Evolutionary conservation across 192 early-diverging fungal species (phyloP), one percentile per base, ranked within the genome.

Genomic region (Umbelopsis ramanniana): DNA sequence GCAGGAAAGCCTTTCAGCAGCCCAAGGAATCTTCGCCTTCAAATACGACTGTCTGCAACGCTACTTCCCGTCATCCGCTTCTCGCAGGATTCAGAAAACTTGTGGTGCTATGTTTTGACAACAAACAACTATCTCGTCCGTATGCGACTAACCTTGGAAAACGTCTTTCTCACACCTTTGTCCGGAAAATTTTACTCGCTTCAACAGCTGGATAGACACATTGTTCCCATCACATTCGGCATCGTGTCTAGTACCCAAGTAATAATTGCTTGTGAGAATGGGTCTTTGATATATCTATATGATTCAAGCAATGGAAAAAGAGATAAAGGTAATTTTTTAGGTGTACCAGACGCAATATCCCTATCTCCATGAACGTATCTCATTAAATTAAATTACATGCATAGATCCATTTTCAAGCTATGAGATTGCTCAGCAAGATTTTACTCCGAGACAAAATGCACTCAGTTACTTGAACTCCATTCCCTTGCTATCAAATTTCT

Each of bases 231-330:
- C 15, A 63, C 57, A 14, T 63, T 63, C 37, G 33, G 26, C 17
- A 14, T 63, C 2, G 26, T 17, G 17, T 63, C 57, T 17, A 37
- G 33, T 14, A 35, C 26, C 17, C 57, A 63, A n/a, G 33, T 63
- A 12, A 63, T 63, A 26, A 63, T 63, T 19, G 57, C 29, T 19
- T 63, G 57, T 33, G 29, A 63, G 26, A 63, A 63, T n/a, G 57
- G 57, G 4, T 63, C 33, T 37, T 19, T 63, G 57, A 6, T 63
- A 29, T 35, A 63, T 37, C 33, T 63, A n/a, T 63, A 19, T 63
- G 57, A 63, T 63, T 1, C 57, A 11, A 29, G 11, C 15, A 63
- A 63, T 35, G 57, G 33, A 9, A 37, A 29, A 63, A 29, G 17
- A 63, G 57, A 19, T 35, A 37, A 63, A 17, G 57, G 57, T 63